Evolutionary conservation across 2,329 filamentous ascomycete species (phyloP), one percentile per base, ranked within the genome.

Genomic region (Verticillium longisporum): DNA sequence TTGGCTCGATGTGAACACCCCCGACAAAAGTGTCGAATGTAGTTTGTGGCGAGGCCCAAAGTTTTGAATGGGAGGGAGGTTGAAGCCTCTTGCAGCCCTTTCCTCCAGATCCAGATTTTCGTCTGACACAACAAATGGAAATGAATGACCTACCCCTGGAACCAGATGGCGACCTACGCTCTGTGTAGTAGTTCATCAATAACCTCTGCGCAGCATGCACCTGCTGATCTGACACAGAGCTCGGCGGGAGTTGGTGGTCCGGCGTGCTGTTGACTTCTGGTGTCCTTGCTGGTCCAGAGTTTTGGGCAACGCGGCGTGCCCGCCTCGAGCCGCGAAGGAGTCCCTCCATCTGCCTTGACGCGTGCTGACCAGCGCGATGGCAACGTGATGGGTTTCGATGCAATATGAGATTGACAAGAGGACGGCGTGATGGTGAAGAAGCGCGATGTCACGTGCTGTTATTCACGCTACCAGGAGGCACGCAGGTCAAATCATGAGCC

Each of bases 301-400:
- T 41, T 26, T 60, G 58, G 31, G 34, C 58, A 4, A 60, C 34
- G 10, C 58, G 58, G 18, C 58, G 58, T n/a, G 58, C 58, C 36
- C 58, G 50, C 36, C 58, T 56, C 18, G 58, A 34, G 33, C 58
- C 58, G 14, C 58, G 58, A 14, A 55, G 58, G n/a, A 56, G n/a
- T 34, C 36, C 58, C 18, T 60, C 58, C 58, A 60, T 60, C 18
- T 50, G 18, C n/a, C n/a, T 50, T 11, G 9, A 10, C n/a, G n/a
- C n/a, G 41, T 18, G n/a, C 4, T 45, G 38, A 45, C 38, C 6
- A 45, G 14, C 6, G n/a, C 15, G 6, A 2, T 9, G 21, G 18
- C n/a, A n/a, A 21, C 41, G 41, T 21, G 41, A 3, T 50, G 3
- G 41, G 41, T 11, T n/a, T n/a, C 18, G 41, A n/a, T 45, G 11